These are phyloP conservation scores for Vigna reflexopilosa DNA, from an alignment of 306 rosid species.

Conservation along the genomic window DNA sequence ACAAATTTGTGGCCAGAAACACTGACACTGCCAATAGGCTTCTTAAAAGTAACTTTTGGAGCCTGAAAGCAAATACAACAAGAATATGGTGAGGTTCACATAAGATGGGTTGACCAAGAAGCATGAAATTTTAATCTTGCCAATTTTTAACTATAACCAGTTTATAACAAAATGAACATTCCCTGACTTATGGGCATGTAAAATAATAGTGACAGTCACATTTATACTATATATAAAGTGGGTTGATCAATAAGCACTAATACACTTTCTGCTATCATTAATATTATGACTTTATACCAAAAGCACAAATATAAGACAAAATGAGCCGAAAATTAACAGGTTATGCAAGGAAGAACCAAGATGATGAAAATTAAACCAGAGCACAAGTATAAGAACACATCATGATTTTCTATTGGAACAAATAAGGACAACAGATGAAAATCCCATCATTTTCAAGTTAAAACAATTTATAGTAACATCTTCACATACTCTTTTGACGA, in stretches of 20 bases:
- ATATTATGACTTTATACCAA: slow-evolving; percentile 10
- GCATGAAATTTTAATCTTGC: slow-evolving; percentile 14
- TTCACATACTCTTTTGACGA: slow-evolving; percentile 58
- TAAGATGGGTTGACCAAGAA: slow-evolving; percentile 25
- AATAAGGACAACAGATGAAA: slow-evolving; percentile 16
- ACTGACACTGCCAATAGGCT: slow-evolving; percentile 67
- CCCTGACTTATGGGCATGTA: slow-evolving; percentile 19
- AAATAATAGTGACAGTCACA: not conserved
- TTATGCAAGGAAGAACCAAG: slow-evolving; percentile 30
- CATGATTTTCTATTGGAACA: slow-evolving; percentile 24
- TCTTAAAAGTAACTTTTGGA: slow-evolving; percentile 61
- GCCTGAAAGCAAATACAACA: slow-evolving; percentile 47
- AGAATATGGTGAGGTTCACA: not conserved
- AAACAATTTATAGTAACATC: not conserved
- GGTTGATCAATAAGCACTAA: slow-evolving; percentile 31
- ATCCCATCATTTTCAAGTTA: not conserved
- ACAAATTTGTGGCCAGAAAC: slow-evolving; percentile 71
- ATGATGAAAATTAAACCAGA: slow-evolving; percentile 32
- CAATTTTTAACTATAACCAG: slow-evolving; percentile 11
- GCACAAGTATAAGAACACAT: not conserved
- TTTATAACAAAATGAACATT: slow-evolving; percentile 10
- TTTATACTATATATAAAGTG: not conserved
- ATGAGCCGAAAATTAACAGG: slow-evolving; percentile 10
- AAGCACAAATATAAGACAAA: slow-evolving; percentile 25
- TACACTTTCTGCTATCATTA: slow-evolving; percentile 3